Conservation (phyloP, 2,329 filamentous ascomycete genomes). For the Drechslera avenae region DNA sequence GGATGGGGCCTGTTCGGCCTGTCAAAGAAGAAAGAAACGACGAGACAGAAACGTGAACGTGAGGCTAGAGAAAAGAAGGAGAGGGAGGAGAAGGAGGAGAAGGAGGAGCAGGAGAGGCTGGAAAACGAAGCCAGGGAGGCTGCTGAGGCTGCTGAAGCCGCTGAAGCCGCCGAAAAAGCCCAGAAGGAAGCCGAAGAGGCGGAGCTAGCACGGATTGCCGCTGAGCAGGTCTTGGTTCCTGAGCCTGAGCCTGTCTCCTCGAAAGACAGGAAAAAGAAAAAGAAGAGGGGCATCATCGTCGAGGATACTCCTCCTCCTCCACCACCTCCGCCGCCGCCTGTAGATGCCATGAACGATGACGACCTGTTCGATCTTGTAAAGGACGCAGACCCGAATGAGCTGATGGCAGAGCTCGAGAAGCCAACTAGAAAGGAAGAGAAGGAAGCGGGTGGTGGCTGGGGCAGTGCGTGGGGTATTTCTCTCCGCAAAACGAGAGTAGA, state of each 20-base stretch:
- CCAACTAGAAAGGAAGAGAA: slow-evolving; percentile 36
- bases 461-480: slow-evolving; percentile 53
- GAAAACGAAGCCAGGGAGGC: slow-evolving; percentile 38
- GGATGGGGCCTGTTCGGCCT: slow-evolving; percentile 25
- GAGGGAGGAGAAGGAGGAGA: slow-evolving; percentile 25
- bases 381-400: slow-evolving; percentile 39
- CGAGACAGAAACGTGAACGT: slow-evolving; percentile 38
- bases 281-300: slow-evolving; percentile 30
- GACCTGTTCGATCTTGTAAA: slow-evolving; percentile 44
- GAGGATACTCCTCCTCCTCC: slow-evolving; percentile 22
- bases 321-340: slow-evolving; percentile 17
- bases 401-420: slow-evolving; percentile 47
- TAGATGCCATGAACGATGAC: slow-evolving; percentile 30
- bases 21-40: slow-evolving; percentile 44
- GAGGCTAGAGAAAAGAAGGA: slow-evolving; percentile 35
- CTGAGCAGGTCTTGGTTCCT: slow-evolving; percentile 35
- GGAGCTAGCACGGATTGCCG: slow-evolving; percentile 44
- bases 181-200: slow-evolving; percentile 22
- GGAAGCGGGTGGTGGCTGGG: slow-evolving; percentile 38
- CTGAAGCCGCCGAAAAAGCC: slow-evolving; percentile 24
- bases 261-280: slow-evolving; percentile 48
- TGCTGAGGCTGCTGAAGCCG: slow-evolving; percentile 27
- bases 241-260: slow-evolving; percentile 21
- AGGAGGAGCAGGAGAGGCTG: slow-evolving; percentile 39
- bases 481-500: slow-evolving; percentile 53